Evolutionary conservation across 495 filamentous ascomycete genomes (phyloP).

Genomic region (Beverwykella pulmonaria): DNA sequence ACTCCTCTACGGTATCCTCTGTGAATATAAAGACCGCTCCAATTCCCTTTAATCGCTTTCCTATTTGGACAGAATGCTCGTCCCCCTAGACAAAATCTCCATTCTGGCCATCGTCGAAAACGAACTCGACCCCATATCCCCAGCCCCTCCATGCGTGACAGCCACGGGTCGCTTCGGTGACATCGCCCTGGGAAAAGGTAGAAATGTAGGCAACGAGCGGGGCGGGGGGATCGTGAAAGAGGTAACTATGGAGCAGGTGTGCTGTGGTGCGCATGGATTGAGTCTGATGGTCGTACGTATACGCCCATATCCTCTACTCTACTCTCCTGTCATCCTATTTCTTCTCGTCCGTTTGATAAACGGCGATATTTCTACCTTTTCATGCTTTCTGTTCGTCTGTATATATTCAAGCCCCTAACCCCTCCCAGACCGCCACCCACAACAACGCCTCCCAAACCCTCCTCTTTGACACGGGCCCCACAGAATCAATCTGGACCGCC

Average conservation of each 20-base stretch:
- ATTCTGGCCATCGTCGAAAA: constrained; percentile 59
- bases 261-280: constrained; percentile 63
- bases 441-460: constrained; percentile 56
- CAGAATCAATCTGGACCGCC: constrained; percentile 58
- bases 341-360: too few species aligned
- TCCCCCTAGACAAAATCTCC: constrained; percentile 51
- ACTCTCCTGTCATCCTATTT: too few species aligned
- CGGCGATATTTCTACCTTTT: too few species aligned
- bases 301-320: too few species aligned
- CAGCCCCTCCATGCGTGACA: constrained; percentile 42
- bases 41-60: neutral
- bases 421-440: constrained; percentile 56
- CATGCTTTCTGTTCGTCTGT: too few species aligned
- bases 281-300: constrained; percentile 57
- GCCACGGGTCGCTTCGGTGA: neutral
- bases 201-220: constrained; percentile 1
- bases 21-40: too few species aligned
- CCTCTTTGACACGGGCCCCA: constrained; percentile 64
- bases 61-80: neutral
- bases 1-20: too few species aligned
- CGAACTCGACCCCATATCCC: constrained; percentile 61
- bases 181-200: constrained; percentile 1
- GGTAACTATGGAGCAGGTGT: constrained; percentile 54
- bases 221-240: constrained; percentile 4
- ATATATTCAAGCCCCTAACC: neutral